Evolutionary conservation across 2,329 filamentous ascomycete species (phyloP).

Genomic region (Colletotrichum phormii): DNA sequence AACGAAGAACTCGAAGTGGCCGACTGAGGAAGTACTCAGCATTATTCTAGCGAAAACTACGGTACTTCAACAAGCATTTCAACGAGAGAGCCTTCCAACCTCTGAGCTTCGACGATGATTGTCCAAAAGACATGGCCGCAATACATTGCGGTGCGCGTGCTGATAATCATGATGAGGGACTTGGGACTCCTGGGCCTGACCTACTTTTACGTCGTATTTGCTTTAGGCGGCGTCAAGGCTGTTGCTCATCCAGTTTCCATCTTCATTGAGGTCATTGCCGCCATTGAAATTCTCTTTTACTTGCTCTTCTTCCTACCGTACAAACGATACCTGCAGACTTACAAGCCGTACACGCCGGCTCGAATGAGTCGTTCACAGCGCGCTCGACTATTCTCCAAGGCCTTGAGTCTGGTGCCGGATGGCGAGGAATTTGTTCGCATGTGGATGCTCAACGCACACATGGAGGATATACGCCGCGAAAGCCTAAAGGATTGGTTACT

Average conservation of each 20-base stretch:
- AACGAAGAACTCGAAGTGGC: not conserved
- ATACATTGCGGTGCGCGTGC: constrained; percentile 21
- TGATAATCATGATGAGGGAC: constrained; percentile 27
- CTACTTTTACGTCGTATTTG: constrained; percentile 39
- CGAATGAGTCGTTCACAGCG: constrained; percentile 20
- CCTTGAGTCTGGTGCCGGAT: constrained; percentile 54
- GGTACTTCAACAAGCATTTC: too few species aligned
- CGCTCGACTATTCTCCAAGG: constrained; percentile 20
- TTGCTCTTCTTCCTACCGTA: constrained; percentile 56
- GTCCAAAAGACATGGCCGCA: constrained; percentile 34
- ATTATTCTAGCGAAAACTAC: not conserved
- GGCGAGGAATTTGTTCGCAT: constrained; percentile 62
- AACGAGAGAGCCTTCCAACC: not conserved
- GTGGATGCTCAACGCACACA: constrained; percentile 68
- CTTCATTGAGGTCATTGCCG: constrained; percentile 38
- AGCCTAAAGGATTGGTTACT: constrained; percentile 70
- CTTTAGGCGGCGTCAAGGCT: constrained; percentile 37
- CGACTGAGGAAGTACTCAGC: not conserved
- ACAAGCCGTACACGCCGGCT: constrained; percentile 14
- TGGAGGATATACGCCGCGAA: constrained; percentile 65
- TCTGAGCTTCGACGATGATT: constrained; percentile 3
- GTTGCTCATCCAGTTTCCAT: constrained; percentile 42
- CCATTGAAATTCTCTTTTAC: constrained; percentile 57
- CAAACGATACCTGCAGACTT: constrained; percentile 49
- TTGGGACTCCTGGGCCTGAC: constrained; percentile 33